These are phyloP conservation scores for Lasiosphaeria ovina DNA, from an alignment of 495 filamentous ascomycete genomes.

Conservation along the genomic window DNA sequence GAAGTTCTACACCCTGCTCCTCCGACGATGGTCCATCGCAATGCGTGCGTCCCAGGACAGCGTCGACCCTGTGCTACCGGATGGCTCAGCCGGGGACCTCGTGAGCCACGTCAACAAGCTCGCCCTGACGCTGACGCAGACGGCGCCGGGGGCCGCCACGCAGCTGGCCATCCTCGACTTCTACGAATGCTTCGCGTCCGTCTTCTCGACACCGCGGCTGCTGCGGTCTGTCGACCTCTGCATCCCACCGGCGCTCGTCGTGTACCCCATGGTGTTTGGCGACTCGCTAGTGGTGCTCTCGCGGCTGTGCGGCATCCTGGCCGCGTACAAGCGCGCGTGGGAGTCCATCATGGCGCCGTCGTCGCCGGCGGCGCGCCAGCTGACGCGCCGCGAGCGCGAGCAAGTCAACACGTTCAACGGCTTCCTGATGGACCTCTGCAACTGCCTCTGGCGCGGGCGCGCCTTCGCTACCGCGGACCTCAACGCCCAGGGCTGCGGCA, in stretches of 20 bases:
- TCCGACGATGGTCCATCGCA: constrained; percentile 63
- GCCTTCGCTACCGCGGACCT: constrained; percentile 66
- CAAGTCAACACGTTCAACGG: constrained; percentile 76
- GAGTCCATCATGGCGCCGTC: constrained; percentile 55
- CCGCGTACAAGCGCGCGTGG: constrained; percentile 72
- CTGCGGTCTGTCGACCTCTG: constrained; percentile 57
- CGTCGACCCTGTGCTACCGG: constrained; percentile 20
- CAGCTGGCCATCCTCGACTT: constrained; percentile 62
- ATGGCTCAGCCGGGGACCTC: constrained; percentile 44
- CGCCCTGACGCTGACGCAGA: constrained; percentile 58
- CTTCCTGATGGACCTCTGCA: constrained; percentile 86
- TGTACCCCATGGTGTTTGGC: constrained; percentile 69
- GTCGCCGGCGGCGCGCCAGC: constrained; percentile 18
- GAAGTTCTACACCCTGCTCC: constrained; percentile 67
- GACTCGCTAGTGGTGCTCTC: constrained; percentile 63
- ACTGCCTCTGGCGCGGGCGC: constrained; percentile 77
- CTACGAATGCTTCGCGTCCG: constrained; percentile 57
- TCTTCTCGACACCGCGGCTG: constrained; percentile 54
- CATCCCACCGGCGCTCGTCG: constrained; percentile 63
- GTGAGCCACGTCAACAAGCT: constrained; percentile 61
- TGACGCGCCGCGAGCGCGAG: constrained; percentile 43
- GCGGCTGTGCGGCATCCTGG: constrained; percentile 64
- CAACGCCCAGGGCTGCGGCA: constrained; percentile 71
- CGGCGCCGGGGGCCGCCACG: constrained; percentile 36
- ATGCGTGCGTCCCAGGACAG: constrained; percentile 30